Conservation (phyloP, 129 eudicot species). For the Smallanthus sonchifolius region DNA sequence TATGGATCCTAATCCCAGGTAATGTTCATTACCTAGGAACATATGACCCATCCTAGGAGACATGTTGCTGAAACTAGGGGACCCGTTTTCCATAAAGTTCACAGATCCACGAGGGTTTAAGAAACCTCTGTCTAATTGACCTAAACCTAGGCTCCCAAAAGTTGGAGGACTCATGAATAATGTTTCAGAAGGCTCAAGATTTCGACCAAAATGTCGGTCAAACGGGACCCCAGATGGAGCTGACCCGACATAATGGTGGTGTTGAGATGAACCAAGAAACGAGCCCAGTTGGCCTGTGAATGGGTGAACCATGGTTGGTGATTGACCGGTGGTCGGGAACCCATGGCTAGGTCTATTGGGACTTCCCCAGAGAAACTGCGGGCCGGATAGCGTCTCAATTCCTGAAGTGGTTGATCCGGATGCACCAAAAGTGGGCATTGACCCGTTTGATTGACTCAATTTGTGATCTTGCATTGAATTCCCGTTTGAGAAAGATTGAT, state of each 20-base stretch:
- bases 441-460: constrained; percentile 33
- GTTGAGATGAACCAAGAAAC: constrained; percentile 41
- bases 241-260: constrained; percentile 60
- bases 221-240: constrained; percentile 67
- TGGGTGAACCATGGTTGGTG: constrained; percentile 39
- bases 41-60: constrained; percentile 47
- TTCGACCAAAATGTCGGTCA: constrained; percentile 46
- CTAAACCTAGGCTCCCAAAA: constrained; percentile 35
- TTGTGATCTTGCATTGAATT: constrained; percentile 52
- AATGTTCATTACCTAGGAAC: constrained; percentile 48
- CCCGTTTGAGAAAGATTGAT: constrained; percentile 38
- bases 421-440: constrained; percentile 47
- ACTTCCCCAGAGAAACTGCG: constrained; percentile 83
- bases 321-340: constrained; percentile 20
- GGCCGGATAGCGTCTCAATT: constrained; percentile 64
- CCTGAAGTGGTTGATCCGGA: constrained; percentile 49
- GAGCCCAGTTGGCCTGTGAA: constrained; percentile 37
- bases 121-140: constrained; percentile 34
- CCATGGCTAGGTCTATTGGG: constrained; percentile 29
- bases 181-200: constrained; percentile 47
- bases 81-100: constrained; percentile 48
- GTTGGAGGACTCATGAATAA: constrained; percentile 36
- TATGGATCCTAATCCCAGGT: constrained; percentile 32
- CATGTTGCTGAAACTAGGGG: constrained; percentile 52
- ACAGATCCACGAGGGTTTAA: constrained; percentile 45